Evolutionary conservation across 345 rosid genomes (phyloP), one percentile per base, ranked within the genome.

Genomic region (Eucalyptus fibrosa): DNA sequence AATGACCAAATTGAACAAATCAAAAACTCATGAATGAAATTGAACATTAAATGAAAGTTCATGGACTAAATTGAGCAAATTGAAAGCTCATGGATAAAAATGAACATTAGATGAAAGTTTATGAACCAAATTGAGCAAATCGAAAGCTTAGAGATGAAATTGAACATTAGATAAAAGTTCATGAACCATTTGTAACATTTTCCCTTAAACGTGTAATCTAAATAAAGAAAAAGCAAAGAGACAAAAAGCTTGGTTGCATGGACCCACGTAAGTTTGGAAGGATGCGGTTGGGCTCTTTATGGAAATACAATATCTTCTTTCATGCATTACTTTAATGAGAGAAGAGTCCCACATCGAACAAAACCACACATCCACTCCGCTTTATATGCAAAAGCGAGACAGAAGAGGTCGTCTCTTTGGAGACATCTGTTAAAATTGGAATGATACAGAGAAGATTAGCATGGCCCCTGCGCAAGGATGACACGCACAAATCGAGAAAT

Each of bases 341-440:
- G 72, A 62, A 13, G 11, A 65, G 77, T 65, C 77, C 37, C 77
- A 65, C 37, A 15, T 65, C 11, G 37, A 30, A 4, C 2, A 14
- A 30, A 7, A 67, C 3, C 40, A 9, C 0, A 0, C 24, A 1
- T 34, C 2, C 2, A 17, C 81, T 5, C 3, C 2, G 0, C 1
- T 5, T 69, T 69, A 69, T 69, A 32, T 32, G 1, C 6, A 3
- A 4, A 50, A 86, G 26, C 3, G 42, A 14, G 37, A 5, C 3
- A 3, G 2, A 0, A 1, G 0, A 4, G 6, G 0, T 21, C 0
- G 88, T 37, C 50, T 53, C 72, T 87, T 55, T 2, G 72, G 72
- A 53, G 72, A 55, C 88, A 87, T 87, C 72, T 1, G 88, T 55
- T 87, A 87, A 87, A 86, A 86, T 86, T 50, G 62, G 62, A 86